Percentiles rank a stretch among this genome's conserved stretches.
phyloP scores from a whole-genome alignment of 768 basidiomycete genomes.

The Phanerodontia chrysosporium region DNA sequence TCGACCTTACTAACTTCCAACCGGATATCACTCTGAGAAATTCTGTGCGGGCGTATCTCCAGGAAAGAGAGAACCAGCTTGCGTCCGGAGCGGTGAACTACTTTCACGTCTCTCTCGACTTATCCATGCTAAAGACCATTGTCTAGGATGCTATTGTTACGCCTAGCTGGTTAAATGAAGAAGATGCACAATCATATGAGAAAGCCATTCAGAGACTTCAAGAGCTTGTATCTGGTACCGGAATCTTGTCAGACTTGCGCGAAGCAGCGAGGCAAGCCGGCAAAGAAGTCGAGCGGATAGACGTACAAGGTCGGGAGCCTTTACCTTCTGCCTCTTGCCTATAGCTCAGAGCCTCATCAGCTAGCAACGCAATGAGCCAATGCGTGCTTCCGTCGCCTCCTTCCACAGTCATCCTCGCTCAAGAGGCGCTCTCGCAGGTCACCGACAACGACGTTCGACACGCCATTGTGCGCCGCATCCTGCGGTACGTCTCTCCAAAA shows the following conservation, averaged over 20 bases:
- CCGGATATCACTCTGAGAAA: constrained; percentile 71
- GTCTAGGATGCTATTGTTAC: neutral
- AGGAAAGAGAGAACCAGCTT: constrained; percentile 11
- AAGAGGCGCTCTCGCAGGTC: constrained; percentile 7
- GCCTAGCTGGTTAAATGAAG: neutral
- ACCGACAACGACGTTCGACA: constrained; percentile 17
- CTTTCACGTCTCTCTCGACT: neutral
- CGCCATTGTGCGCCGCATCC: constrained; percentile 35
- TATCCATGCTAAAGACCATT: neutral
- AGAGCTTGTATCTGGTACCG: neutral
- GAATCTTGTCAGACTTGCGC: neutral
- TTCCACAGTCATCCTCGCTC: constrained; percentile 27
- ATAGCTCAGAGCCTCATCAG: constrained; percentile 6
- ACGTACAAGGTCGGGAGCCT: constrained; percentile 5
- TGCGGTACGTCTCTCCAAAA: constrained; percentile 68
- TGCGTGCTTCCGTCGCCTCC: constrained; percentile 17
- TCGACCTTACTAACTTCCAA: constrained; percentile 72
- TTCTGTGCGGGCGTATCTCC: constrained; percentile 52
- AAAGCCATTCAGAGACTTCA: neutral
- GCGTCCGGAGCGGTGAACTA: neutral
- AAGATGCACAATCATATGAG: neutral
- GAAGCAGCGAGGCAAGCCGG: neutral
- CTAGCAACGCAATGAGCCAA: constrained; percentile 13
- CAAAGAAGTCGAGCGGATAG: neutral
- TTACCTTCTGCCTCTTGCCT: neutral